phyloP scores from a whole-genome alignment of 2,329 filamentous ascomycete species.

The Aspergillus sp. region DNA sequence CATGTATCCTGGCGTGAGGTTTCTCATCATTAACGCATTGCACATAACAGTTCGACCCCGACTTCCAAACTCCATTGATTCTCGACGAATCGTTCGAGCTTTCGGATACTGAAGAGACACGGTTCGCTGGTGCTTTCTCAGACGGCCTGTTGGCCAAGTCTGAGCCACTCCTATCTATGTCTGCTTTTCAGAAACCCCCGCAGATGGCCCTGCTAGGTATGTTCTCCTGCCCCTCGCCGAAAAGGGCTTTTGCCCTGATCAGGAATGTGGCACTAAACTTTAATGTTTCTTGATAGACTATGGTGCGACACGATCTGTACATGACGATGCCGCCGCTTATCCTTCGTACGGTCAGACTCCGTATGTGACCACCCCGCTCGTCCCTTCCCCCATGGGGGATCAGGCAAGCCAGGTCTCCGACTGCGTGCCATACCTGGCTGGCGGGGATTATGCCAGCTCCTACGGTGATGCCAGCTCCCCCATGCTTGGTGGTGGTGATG shows the following conservation, averaged over 20 bases:
- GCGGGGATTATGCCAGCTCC: constrained; percentile 37
- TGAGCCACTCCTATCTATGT: constrained; percentile 67
- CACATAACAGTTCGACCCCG: constrained; percentile 32
- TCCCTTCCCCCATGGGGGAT: constrained; percentile 36
- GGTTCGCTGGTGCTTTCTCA: constrained; percentile 40
- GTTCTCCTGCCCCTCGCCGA: constrained; percentile 32
- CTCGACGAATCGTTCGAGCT: constrained; percentile 42
- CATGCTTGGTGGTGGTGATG: constrained; percentile 57
- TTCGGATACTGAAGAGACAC: constrained; percentile 40
- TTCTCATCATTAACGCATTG: constrained; percentile 8
- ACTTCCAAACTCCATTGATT: constrained; percentile 42
- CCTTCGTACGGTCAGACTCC: constrained; percentile 32
- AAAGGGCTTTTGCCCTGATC: neutral
- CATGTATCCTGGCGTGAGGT: constrained; percentile 7
- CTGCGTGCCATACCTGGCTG: constrained; percentile 33
- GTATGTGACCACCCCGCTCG: constrained; percentile 33
- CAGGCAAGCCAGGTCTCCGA: constrained; percentile 36
- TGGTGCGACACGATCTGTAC: constrained; percentile 30
- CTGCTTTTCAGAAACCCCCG: constrained; percentile 71
- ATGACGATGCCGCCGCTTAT: constrained; percentile 36
- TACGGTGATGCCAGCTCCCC: constrained; percentile 59
- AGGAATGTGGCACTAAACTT: neutral
- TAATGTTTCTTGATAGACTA: constrained; percentile 23
- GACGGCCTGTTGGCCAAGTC: constrained; percentile 49
- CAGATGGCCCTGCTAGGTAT: constrained; percentile 74